Evolutionary conservation across 805 yeast species (phyloP).

Genomic region (Kluyveromyces dobzhanskii): DNA sequence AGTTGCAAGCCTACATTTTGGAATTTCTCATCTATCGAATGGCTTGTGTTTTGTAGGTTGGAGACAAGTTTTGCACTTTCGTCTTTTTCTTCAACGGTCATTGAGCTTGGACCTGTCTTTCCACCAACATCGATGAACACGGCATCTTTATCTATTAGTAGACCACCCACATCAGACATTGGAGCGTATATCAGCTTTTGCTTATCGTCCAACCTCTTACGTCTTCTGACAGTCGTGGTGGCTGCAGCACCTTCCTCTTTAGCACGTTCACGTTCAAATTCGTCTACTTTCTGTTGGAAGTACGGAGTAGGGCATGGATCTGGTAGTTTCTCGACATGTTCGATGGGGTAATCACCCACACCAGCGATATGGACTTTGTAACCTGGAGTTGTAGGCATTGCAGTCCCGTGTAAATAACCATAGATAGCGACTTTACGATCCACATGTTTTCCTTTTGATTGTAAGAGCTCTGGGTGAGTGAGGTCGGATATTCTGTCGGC

Average conservation of each 20-base stretch:
- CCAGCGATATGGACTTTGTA: conserved; percentile 92
- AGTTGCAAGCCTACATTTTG: conserved; percentile 67
- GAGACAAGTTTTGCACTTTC: conserved; percentile 84
- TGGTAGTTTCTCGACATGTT: conserved; percentile 78
- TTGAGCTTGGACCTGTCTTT: conserved; percentile 28
- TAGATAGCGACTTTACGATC: conserved; percentile 88
- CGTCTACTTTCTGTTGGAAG: conserved; percentile 78
- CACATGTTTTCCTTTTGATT: conserved; percentile 60
- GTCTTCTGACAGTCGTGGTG: conserved; percentile 55
- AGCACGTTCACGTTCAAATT: conserved; percentile 63
- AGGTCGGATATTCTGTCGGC: conserved; percentile 90
- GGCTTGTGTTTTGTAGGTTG: conserved; percentile 62
- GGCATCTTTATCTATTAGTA: conserved; percentile 92
- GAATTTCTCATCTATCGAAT: conserved; percentile 48
- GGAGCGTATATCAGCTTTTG: conserved; percentile 96
- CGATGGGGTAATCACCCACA: conserved; percentile 77
- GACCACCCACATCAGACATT: conserved; percentile 99
- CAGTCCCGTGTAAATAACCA: conserved; percentile 93
- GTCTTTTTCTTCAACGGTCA: conserved; percentile 60
- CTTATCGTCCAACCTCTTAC: conserved; percentile 88
- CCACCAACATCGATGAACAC: conserved; percentile 70
- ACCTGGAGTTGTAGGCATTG: conserved; percentile 50
- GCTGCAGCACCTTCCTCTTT: conserved; percentile 56
- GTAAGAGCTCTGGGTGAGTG: conserved; percentile 82
- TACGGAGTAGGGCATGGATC: conserved; percentile 99